These are phyloP conservation scores for Xylaria grammica DNA, from an alignment of 495 filamentous ascomycete species.

Conservation along the genomic window DNA sequence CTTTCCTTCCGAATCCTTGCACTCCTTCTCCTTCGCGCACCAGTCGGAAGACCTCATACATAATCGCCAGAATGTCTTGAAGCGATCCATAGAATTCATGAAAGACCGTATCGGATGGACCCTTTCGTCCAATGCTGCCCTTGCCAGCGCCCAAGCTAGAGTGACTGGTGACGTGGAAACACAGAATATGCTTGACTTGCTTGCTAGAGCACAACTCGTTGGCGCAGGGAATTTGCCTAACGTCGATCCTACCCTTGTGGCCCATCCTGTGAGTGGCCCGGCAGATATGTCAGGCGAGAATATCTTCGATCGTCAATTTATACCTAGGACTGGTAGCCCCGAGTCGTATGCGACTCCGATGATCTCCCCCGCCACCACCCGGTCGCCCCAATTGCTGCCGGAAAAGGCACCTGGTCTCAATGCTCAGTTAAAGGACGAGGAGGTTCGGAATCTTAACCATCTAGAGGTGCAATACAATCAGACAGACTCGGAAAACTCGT, in stretches of 20 bases:
- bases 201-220: constrained; percentile 78
- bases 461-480: constrained; percentile 25
- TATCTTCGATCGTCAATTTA: constrained; percentile 80
- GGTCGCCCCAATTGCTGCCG: constrained; percentile 18
- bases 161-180: constrained; percentile 82
- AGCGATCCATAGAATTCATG: constrained; percentile 97
- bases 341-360: constrained; percentile 48
- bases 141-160: constrained; percentile 82
- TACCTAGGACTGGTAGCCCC: constrained; percentile 58
- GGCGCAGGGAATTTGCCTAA: constrained; percentile 58
- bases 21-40: constrained; percentile 98
- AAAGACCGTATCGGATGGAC: constrained; percentile 88
- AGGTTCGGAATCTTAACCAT: constrained; percentile 10
- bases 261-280: constrained; percentile 77
- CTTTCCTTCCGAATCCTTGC: constrained; percentile 94
- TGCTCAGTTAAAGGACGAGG: constrained; percentile 17
- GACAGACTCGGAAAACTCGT: constrained; percentile 56
- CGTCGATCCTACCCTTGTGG: constrained; percentile 44
- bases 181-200: constrained; percentile 87
- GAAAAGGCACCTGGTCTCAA: constrained; percentile 11
- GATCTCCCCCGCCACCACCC: constrained; percentile 40
- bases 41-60: constrained; percentile 91
- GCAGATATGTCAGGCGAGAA: constrained; percentile 69
- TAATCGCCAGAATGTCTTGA: constrained; percentile 89
- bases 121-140: constrained; percentile 57